Percentiles rank a stretch among this genome's conserved stretches.
phyloP scores from a whole-genome alignment of 2,329 filamentous ascomycete species.

The Leptographium wingfieldii region DNA sequence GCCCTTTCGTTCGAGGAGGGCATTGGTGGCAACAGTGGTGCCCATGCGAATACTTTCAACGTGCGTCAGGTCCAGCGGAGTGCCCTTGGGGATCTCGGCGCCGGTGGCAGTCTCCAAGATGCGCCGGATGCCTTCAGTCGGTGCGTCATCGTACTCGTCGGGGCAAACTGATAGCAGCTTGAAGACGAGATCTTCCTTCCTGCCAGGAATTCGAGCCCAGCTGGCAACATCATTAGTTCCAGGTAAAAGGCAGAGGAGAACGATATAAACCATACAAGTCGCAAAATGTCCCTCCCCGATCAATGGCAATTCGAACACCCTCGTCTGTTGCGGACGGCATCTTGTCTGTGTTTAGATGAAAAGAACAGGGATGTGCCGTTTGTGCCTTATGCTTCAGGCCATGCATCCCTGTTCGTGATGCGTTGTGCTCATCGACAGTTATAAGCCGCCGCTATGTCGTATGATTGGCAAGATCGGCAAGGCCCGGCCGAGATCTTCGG shows the following conservation, averaged over 20 bases:
- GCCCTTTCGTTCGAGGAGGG: slow-evolving; percentile 8
- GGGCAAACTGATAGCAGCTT: slow-evolving; percentile 58
- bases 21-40: slow-evolving; percentile 9
- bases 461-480: too few relatives aligned
- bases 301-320: slow-evolving; percentile 2
- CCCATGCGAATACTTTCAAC: slow-evolving; percentile 12
- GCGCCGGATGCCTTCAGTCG: slow-evolving; percentile 53
- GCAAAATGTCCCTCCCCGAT: neutral
- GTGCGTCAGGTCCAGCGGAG: slow-evolving; percentile 39
- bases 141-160: slow-evolving; percentile 54
- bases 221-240: neutral
- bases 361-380: neutral
- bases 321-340: neutral
- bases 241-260: neutral
- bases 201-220: neutral
- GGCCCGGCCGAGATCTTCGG: too few relatives aligned
- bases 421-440: too few relatives aligned
- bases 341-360: neutral
- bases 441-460: too few relatives aligned
- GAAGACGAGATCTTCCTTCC: slow-evolving; percentile 38
- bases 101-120: slow-evolving; percentile 22
- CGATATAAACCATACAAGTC: neutral
- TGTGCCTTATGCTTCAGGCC: neutral
- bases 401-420: too few relatives aligned
- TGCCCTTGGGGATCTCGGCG: slow-evolving; percentile 44